phyloP scores from a whole-genome alignment of 148 eudicot species.

The Amaranthus palmeri region DNA sequence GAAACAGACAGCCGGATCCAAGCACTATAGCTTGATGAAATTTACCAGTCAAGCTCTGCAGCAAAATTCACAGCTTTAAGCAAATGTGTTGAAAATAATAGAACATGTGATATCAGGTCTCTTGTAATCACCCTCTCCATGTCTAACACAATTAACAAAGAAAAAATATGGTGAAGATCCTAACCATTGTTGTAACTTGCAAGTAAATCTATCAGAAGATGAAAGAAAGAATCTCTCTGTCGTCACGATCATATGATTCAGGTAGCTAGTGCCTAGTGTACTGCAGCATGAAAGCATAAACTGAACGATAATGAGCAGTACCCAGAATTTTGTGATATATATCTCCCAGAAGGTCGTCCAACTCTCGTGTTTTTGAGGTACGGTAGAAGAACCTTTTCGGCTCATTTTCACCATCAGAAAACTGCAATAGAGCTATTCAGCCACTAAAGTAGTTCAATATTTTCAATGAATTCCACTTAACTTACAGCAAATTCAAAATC shows the following conservation, averaged over 20 bases:
- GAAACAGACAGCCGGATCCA: constrained; percentile 11
- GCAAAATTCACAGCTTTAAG: constrained; percentile 78
- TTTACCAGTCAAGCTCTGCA: constrained; percentile 95
- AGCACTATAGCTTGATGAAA: constrained; percentile 9
- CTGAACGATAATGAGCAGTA: constrained; percentile 18
- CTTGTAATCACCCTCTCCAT: constrained; percentile 98
- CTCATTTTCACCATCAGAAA: constrained; percentile 78
- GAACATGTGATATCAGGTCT: constrained; percentile 81
- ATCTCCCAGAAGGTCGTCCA: constrained; percentile 90
- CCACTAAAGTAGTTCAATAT: background rate
- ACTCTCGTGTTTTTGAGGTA: constrained; percentile 82
- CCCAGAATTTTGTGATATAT: constrained; percentile 95
- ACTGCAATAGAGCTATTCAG: constrained; percentile 41
- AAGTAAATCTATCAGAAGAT: constrained; percentile 1
- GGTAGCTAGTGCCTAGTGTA: constrained; percentile 6
- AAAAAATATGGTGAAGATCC: constrained; percentile 5
- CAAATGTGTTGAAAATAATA: constrained; percentile 59
- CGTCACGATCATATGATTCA: background rate
- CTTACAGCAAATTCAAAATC: constrained; percentile 96
- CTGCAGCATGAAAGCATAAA: constrained; percentile 17
- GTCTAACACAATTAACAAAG: constrained; percentile 39
- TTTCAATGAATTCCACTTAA: background rate
- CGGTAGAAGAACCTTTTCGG: constrained; percentile 70
- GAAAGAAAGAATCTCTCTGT: background rate
- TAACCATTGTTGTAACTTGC: background rate